phyloP scores from a whole-genome alignment of 768 basidiomycete species.

The Termitomyces heimii region DNA sequence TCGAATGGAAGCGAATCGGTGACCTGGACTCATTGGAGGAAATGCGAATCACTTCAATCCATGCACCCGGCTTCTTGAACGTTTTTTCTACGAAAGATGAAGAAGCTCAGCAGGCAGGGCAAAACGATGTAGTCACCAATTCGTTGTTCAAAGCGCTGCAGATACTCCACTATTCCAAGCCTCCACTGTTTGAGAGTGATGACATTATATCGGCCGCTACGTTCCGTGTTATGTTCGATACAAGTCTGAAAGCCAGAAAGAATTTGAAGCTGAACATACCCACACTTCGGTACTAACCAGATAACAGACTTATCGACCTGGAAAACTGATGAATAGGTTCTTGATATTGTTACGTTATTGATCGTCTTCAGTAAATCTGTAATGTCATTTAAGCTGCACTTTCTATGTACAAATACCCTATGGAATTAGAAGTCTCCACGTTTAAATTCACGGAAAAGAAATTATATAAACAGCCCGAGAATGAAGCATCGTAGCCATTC shows the following conservation, averaged over 20 bases:
- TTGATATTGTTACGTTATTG: too few species aligned
- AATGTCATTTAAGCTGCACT: too few species aligned
- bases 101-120: not conserved
- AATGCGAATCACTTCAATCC: not conserved
- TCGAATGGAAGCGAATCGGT: not conserved
- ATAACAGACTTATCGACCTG: not conserved
- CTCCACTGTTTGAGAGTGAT: not conserved
- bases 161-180: not conserved
- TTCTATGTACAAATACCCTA: too few species aligned
- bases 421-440: too few species aligned
- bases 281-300: not conserved
- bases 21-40: not conserved
- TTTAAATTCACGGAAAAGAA: too few species aligned
- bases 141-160: not conserved
- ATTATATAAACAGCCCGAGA: too few species aligned
- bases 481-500: too few species aligned
- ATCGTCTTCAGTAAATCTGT: too few species aligned
- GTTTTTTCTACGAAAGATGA: not conserved
- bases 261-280: not conserved
- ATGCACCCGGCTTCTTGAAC: not conserved
- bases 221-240: not conserved
- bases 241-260: not conserved
- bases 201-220: not conserved
- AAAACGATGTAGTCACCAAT: not conserved
- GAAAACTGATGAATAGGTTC: not conserved